phyloP scores from a whole-genome alignment of 2,329 filamentous ascomycete genomes.

The Ophiostoma quercus region DNA sequence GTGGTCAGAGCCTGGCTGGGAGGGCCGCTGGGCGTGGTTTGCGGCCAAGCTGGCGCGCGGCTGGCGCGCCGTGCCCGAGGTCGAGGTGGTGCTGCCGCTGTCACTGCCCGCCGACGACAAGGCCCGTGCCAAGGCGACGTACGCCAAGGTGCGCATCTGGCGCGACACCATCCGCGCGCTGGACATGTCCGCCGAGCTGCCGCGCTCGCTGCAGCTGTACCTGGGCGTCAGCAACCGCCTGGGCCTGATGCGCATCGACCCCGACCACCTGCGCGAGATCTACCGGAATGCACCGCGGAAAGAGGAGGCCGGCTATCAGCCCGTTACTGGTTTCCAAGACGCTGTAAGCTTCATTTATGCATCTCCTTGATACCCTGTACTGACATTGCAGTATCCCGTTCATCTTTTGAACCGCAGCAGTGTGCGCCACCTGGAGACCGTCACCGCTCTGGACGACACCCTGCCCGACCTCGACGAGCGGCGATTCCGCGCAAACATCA shows the following conservation, averaged over 20 bases:
- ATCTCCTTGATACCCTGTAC: not conserved
- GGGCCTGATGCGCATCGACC: slow-evolving; percentile 63
- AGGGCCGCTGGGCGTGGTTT: slow-evolving; percentile 42
- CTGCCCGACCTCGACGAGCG: slow-evolving; percentile 53
- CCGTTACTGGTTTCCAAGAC: slow-evolving; percentile 64
- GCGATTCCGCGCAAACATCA: slow-evolving; percentile 68
- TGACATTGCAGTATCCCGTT: slow-evolving; percentile 56
- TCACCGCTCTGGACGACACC: slow-evolving; percentile 48
- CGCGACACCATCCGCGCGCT: slow-evolving; percentile 51
- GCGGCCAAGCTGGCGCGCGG: slow-evolving; percentile 50
- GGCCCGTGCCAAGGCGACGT: slow-evolving; percentile 25
- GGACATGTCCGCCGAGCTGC: slow-evolving; percentile 54
- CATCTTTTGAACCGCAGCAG: slow-evolving; percentile 63
- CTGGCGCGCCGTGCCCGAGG: slow-evolving; percentile 49
- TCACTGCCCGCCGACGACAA: slow-evolving; percentile 12
- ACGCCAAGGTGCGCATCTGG: slow-evolving; percentile 61
- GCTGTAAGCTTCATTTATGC: slow-evolving; percentile 46
- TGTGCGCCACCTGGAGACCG: slow-evolving; percentile 54
- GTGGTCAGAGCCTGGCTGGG: slow-evolving; percentile 47
- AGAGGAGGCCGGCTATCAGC: slow-evolving; percentile 57
- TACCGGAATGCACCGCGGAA: slow-evolving; percentile 55
- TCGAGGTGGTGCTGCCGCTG: slow-evolving; percentile 62
- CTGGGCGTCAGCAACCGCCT: slow-evolving; percentile 63
- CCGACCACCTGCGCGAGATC: slow-evolving; percentile 53
- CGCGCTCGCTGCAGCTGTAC: slow-evolving; percentile 58